These are phyloP conservation scores for Onygenales sp. DNA, from an alignment of 2,329 filamentous ascomycete genomes.

Conservation along the genomic window DNA sequence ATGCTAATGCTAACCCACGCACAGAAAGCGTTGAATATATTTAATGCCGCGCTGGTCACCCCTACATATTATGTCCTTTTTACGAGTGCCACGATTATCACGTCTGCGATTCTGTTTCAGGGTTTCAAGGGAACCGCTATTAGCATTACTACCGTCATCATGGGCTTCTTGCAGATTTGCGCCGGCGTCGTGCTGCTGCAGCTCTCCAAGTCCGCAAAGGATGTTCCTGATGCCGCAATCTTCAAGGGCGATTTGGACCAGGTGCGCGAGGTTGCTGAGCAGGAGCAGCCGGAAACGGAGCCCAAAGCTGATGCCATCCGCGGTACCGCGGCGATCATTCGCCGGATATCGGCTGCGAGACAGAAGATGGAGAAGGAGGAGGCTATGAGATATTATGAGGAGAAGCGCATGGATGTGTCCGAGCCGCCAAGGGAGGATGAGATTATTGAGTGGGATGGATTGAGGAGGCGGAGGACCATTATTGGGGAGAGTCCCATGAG, in stretches of 20 bases:
- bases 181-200: conserved; percentile 85
- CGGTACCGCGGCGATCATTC: conserved; percentile 77
- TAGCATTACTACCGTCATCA: conserved; percentile 77
- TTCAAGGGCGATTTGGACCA: conserved; percentile 91
- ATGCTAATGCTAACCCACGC: conserved; percentile 17
- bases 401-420: conserved; percentile 62
- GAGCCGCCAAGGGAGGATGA: conserved; percentile 71
- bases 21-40: conserved; percentile 97
- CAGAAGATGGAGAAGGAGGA: conserved; percentile 74
- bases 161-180: conserved; percentile 92
- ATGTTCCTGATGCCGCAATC: conserved; percentile 86
- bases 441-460: conserved; percentile 81
- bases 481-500: conserved; percentile 36
- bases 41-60: conserved; percentile 92
- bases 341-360: conserved; percentile 66
- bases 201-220: conserved; percentile 95
- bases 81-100: conserved; percentile 89
- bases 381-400: conserved; percentile 65
- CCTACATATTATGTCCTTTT: conserved; percentile 99
- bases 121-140: conserved; percentile 81
- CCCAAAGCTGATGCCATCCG: conserved; percentile 95
- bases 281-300: conserved; percentile 91
- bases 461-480: conserved; percentile 62
- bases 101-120: conserved; percentile 81
- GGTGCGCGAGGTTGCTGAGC: conserved; percentile 87